Conservation (phyloP, 2,329 filamentous ascomycete genomes). For the Sclerotinia minor region DNA sequence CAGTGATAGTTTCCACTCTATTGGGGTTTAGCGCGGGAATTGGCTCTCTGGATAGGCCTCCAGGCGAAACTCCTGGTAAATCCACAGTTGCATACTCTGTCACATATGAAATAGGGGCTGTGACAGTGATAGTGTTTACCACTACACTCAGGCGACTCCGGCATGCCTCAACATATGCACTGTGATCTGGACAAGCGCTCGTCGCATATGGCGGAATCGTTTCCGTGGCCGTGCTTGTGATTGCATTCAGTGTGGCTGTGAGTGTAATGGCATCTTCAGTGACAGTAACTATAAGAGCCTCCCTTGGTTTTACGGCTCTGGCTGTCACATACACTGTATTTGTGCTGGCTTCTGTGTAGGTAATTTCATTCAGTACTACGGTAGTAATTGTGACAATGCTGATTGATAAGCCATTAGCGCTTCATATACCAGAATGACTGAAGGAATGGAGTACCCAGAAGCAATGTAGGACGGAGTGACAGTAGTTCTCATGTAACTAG, state of each 20-base stretch:
- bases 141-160: slow-evolving; percentile 1
- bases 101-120: slow-evolving; percentile 12
- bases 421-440: background rate
- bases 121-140: slow-evolving; percentile 2
- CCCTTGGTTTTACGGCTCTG: background rate
- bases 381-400: slow-evolving; percentile 1
- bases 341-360: slow-evolving; percentile 6
- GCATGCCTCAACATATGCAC: slow-evolving; percentile 15
- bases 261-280: slow-evolving; percentile 1
- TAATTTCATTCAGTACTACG: background rate
- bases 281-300: background rate
- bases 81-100: slow-evolving; percentile 3
- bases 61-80: background rate
- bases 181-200: background rate
- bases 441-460: background rate
- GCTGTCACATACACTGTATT: slow-evolving; percentile 10
- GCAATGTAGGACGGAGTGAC: slow-evolving; percentile 13
- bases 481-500: slow-evolving; percentile 8
- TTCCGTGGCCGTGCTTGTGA: background rate
- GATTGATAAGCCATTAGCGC: background rate
- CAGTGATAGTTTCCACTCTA: background rate
- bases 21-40: background rate
- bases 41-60: no score
- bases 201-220: slow-evolving; percentile 2
- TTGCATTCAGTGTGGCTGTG: slow-evolving; percentile 2